Base-by-base conservation (phyloP, 179 eudicot species). In the Camellia oleifera region DNA sequence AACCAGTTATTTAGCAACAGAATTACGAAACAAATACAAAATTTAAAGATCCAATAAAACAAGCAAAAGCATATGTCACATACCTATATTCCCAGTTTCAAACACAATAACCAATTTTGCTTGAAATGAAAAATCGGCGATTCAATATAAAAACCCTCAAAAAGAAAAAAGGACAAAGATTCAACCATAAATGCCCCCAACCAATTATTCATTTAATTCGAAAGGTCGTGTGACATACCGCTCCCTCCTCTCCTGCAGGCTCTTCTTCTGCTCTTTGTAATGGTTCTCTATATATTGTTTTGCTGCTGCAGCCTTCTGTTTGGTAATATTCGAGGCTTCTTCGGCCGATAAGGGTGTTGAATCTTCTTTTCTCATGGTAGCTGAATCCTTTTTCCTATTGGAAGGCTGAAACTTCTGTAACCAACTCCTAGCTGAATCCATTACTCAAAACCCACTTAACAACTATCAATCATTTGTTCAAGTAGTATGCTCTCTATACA, bases 401-500 rank as follows among this genome's bases (percentile, higher is more conserved):
- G 87, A 40, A 42, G 95, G 94, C 81, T 94, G 97, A 77, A 92
- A 85, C 85, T 90, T 94, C 64, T 94, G 91, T 40, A 94, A 86
- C 98, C 98, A 94, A 88, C 97, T 92, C 78, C 87, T 91, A 46
- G 98, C 93, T 58, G 94, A 90, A 88, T 94, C 97, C 97, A 94
- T 93, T 75, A 46, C 82, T 78, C 60, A 69, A 73, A 70, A 82
- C 60, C 64, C 58, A 79, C 77, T n/a, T 18, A 58, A 14, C 56
- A 77, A 72, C 63, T 20, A 72, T 10, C 74, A 67, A 45, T 46
- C 58, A 66, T 45, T 64, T 40, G 79, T 64, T 72, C 78, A 74
- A 71, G 69, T 32, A 76, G 69, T 80, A 32, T 32, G 13, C 72
- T 75, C 77, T 81, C 56, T 70, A 66, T 64, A 57, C 45, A 70